Base-by-base conservation (phyloP, 208 protist genomes). In the Crithidia bombi region DNA sequence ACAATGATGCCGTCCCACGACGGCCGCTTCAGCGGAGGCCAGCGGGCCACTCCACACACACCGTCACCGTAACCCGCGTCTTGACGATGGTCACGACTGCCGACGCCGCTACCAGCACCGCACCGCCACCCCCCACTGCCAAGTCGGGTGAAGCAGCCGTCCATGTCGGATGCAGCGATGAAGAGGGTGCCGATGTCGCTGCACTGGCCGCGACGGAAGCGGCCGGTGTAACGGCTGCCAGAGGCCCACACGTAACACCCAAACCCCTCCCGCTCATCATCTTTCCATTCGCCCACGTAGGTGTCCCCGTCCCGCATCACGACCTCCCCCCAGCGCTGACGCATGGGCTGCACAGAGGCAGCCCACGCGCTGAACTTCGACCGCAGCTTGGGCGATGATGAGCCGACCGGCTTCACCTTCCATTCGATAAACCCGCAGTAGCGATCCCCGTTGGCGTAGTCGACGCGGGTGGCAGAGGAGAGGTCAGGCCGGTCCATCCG, bases 211-310 rank as follows among this genome's bases (percentile, higher is more conserved):
- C 43, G 55, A 49, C 66, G 50, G 54, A 92, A 91, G 19, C 75
- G 63, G 6, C 91, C 91, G 28, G 88, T 69, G 75, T 95, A 96
- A 41, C 87, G 82, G 47, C 89, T 86, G 25, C 87, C 85, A 21
- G 28, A 56, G 12, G 69, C 21, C 33, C 82, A 88, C 52, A 90
- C 36, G 52, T 88, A 78, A 72, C 87, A 94, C 21, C 91, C 91
- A 50, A 94, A 92, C 25, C 91, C 91, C 25, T 82, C 73, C 36
- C 80, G 81, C 46, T 81, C 49, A 66, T 92, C 70, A 30, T 85
- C 65, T 28, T 64, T 66, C 91, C 91, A 96, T 70, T 95, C 85
- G 9, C 91, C 91, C 65, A 91, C 86, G 76, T 93, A 95, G 21
- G 83, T 73, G 36, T 85, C 87, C 15, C 89, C 87, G 35, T 73